Evolutionary conservation across 768 basidiomycete genomes (phyloP), one percentile per base, ranked within the genome.

Genomic region (Lentinula boryana): DNA sequence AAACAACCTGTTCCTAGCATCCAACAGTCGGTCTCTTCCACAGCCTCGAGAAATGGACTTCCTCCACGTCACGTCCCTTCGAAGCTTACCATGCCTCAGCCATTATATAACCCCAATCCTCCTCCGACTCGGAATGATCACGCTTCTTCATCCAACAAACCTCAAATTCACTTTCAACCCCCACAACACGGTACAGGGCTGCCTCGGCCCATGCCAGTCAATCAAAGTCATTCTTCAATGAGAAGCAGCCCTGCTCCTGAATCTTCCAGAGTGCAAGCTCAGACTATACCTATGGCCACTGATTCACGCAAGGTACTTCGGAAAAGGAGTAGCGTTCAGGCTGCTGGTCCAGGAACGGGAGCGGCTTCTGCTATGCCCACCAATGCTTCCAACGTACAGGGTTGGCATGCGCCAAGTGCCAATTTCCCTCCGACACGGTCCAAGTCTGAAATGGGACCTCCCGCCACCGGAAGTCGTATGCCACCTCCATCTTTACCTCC

Each of bases 21-120:
- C 1, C 60, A 64, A 27, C 56, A 51, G 23, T 61, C 63, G n/a
- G 44, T 63, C 18, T 32, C 60, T n/a, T 32, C 63, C 8, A 40
- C 56, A 21, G 32, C 60, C 40, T 52, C 55, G 21, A 40, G 58
- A 13, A 60, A 33, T 43, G 62, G 60, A 3, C 65, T 63, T 18
- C 62, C 59, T 63, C 62, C 75, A 67, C 62, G 64, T 33, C 74
- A 85, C 69, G 66, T 85, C 46, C 89, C 89, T 3, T 87, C 82
- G 68, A 81, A 76, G 51, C 82, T 91, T 31, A 83, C 90, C 46
- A 91, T 91, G 89, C 89, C 89, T 50, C 72, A 85, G 3, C 89
- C 85, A 15, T 77, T 91, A 41, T 67, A 71, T 63, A 52, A 71
- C 56, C 40, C 61, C 68, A 33, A 68, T 60, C 46, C 60, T 63